These are phyloP conservation scores for Carex sylvatica DNA, from an alignment of 202 grass and related monocot genomes.

Conservation along the genomic window DNA sequence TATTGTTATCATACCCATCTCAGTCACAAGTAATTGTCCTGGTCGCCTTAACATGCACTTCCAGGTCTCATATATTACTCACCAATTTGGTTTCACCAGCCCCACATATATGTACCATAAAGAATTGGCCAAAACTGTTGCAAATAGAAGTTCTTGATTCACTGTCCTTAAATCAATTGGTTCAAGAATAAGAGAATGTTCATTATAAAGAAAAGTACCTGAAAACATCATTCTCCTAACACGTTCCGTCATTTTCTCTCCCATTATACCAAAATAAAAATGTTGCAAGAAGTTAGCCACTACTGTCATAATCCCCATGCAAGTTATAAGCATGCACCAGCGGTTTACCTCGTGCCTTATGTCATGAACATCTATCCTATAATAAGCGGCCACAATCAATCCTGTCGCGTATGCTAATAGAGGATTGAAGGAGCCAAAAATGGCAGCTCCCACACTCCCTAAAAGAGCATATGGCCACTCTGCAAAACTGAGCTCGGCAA, in stretches of 20 bases:
- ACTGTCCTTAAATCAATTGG: background rate
- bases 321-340: constrained; percentile 96
- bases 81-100: constrained; percentile 8
- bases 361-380: constrained; percentile 68
- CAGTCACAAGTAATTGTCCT: background rate
- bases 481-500: constrained; percentile 84
- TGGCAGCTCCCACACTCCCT: constrained; percentile 85
- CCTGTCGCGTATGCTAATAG: constrained; percentile 93
- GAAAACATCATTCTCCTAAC: constrained; percentile 99
- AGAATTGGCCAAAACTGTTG: background rate
- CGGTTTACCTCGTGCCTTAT: constrained; percentile 76
- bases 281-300: constrained; percentile 98
- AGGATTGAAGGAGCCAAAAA: constrained; percentile 98
- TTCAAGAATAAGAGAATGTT: background rate
- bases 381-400: constrained; percentile 85
- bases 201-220: constrained; percentile 41
- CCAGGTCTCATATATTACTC: background rate
- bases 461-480: constrained; percentile 99
- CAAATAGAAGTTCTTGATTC: background rate
- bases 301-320: constrained; percentile 95
- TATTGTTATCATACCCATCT: background rate
- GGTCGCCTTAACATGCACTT: background rate
- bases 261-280: constrained; percentile 99
- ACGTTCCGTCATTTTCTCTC: constrained; percentile 99
- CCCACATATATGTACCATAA: background rate